Conservation (phyloP, 257 asterid species). For the Ajuga chamaepitys region DNA sequence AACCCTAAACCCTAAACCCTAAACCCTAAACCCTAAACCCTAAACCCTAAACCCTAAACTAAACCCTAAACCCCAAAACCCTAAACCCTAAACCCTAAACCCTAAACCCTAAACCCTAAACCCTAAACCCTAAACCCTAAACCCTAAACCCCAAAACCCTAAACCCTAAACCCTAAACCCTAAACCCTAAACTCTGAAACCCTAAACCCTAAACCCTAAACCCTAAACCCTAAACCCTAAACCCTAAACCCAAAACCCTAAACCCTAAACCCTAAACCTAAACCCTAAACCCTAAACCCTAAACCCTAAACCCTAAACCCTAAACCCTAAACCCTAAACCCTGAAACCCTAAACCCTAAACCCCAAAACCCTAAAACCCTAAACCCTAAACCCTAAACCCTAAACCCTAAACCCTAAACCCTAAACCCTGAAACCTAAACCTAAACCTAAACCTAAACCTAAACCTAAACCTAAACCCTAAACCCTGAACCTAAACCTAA, state of each 20-base stretch:
- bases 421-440: neutral
- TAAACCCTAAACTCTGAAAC: conserved; percentile 4
- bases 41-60: too few species aligned
- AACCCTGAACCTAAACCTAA: conserved; percentile 20
- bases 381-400: conserved; percentile 6
- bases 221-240: conserved; percentile 15
- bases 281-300: neutral
- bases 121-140: conserved; percentile 13
- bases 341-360: neutral
- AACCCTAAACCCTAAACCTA: conserved; percentile 12
- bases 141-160: conserved; percentile 7
- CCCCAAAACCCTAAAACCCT: conserved; percentile 1
- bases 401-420: neutral
- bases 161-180: conserved; percentile 7
- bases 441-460: too few species aligned
- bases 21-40: conserved; percentile 18
- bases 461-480: conserved; percentile 2
- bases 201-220: conserved; percentile 11
- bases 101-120: conserved; percentile 19
- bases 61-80: conserved; percentile 6
- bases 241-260: conserved; percentile 11
- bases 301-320: conserved; percentile 1
- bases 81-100: conserved; percentile 20
- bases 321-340: neutral
- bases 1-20: conserved; percentile 16